phyloP scores from a whole-genome alignment of 2,329 filamentous ascomycete species.

The Alternaria alternata region DNA sequence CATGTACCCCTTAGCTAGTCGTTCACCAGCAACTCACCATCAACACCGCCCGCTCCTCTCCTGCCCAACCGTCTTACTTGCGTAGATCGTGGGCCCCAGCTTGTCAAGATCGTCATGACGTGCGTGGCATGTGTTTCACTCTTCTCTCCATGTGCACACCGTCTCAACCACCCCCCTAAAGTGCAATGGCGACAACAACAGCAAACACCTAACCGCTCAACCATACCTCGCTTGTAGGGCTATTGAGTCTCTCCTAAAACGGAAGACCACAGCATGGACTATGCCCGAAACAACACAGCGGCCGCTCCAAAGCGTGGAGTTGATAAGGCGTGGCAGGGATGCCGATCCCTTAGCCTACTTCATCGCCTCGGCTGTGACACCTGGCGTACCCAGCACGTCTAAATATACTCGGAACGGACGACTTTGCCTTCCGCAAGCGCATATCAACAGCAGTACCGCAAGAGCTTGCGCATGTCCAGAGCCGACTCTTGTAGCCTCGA shows the following conservation, averaged over 20 bases:
- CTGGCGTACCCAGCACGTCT: background rate
- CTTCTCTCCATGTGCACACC: slow-evolving; percentile 6
- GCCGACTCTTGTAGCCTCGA: background rate
- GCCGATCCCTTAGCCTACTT: background rate
- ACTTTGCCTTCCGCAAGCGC: background rate
- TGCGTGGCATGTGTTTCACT: slow-evolving; percentile 18
- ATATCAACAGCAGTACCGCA: background rate
- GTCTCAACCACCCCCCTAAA: background rate
- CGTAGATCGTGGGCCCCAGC: slow-evolving; percentile 15
- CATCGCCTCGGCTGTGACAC: slow-evolving; percentile 1
- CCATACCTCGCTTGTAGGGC: background rate
- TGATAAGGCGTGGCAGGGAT: slow-evolving; percentile 22
- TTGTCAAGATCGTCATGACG: slow-evolving; percentile 17
- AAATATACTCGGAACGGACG: slow-evolving; percentile 2
- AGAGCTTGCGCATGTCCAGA: background rate
- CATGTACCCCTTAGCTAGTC: background rate
- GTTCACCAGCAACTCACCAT: background rate
- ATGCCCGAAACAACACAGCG: slow-evolving; percentile 13
- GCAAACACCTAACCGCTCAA: background rate
- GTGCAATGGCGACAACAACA: background rate
- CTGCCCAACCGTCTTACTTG: slow-evolving; percentile 8
- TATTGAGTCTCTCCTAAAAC: slow-evolving; percentile 2
- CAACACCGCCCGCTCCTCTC: background rate
- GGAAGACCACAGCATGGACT: slow-evolving; percentile 2
- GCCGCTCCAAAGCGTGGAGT: slow-evolving; percentile 12